Evolutionary conservation across 345 rosid species (phyloP).

Genomic region (Eucalyptus shirleyi): DNA sequence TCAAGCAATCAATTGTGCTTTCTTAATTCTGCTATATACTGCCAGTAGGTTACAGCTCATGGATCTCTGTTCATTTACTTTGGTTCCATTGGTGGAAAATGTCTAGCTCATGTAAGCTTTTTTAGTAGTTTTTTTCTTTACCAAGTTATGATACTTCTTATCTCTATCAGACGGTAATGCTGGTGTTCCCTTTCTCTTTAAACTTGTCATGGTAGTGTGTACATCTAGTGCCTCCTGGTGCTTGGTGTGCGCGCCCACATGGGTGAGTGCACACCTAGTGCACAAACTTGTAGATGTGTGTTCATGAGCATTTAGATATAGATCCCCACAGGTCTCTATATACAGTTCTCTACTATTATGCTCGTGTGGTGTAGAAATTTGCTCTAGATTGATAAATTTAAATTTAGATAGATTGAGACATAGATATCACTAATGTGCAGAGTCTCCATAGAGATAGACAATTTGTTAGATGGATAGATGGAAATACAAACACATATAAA

Average conservation of each 20-base stretch:
- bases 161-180: not conserved
- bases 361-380: not conserved
- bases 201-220: not conserved
- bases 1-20: not conserved
- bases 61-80: not conserved
- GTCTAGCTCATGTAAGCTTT: not conserved
- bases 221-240: not conserved
- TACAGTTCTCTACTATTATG: not conserved
- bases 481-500: not conserved
- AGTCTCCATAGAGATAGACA: not conserved
- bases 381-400: not conserved
- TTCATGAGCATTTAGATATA: not conserved
- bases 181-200: not conserved
- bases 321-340: not conserved
- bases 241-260: not conserved
- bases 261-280: not conserved
- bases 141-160: not conserved
- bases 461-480: not conserved
- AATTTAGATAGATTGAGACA: not conserved
- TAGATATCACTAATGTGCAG: not conserved
- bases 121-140: not conserved
- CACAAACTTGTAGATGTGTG: not conserved
- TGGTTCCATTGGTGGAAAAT: not conserved
- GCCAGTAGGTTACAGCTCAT: not conserved
- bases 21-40: not conserved